Conservation (phyloP, 176 grass and related monocot genomes). For the Leersia perrieri region DNA sequence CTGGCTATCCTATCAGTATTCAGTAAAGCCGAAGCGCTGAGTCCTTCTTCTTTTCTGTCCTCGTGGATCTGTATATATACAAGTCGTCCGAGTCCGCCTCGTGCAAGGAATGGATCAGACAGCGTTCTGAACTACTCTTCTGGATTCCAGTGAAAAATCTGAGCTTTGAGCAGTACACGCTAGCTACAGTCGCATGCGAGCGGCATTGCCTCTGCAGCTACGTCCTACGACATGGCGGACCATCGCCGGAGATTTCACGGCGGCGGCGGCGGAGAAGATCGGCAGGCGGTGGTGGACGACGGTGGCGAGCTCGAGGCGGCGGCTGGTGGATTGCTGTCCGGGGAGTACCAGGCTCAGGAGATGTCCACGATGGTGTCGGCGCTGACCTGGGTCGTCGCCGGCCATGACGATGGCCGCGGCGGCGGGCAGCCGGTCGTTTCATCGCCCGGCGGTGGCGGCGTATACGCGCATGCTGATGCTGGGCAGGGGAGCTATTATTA, state of each 20-base stretch:
- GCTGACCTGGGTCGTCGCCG: slow-evolving; percentile 51
- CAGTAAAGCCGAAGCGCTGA: neutral
- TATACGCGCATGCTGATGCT: slow-evolving; percentile 21
- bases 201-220: neutral
- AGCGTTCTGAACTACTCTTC: neutral
- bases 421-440: neutral
- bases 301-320: neutral
- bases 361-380: slow-evolving; percentile 70
- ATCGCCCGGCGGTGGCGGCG: neutral
- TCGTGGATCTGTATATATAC: neutral
- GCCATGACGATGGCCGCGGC: neutral
- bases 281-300: neutral
- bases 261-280: neutral
- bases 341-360: slow-evolving; percentile 55
- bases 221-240: slow-evolving; percentile 19
- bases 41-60: neutral
- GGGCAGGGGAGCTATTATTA: neutral
- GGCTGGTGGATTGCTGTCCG: slow-evolving; percentile 33
- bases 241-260: neutral
- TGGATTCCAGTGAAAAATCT: neutral
- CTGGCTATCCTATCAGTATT: too few species aligned
- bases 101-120: neutral
- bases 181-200: neutral
- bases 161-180: neutral
- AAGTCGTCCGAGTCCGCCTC: neutral